phyloP scores from a whole-genome alignment of 306 rosid genomes.

The Ochetophila trinervis region DNA sequence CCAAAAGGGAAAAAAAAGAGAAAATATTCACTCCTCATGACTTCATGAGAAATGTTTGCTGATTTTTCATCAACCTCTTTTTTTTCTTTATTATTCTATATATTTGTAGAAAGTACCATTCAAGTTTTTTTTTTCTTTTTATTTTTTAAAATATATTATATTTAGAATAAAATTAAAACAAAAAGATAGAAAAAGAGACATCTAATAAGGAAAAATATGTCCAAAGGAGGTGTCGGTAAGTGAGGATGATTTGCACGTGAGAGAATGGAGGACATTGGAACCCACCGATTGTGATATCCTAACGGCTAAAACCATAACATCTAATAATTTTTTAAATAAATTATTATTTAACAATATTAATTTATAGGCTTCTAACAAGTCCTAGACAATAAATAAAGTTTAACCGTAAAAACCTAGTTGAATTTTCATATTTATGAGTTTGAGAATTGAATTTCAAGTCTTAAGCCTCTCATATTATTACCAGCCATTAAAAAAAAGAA shows the following conservation, averaged over 20 bases:
- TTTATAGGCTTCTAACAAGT: neutral
- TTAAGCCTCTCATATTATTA: too few relatives aligned
- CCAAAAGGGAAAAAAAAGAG: too few relatives aligned
- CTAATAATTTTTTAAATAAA: neutral
- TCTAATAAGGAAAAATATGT: neutral
- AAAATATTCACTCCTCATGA: too few relatives aligned
- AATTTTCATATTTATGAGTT: too few relatives aligned
- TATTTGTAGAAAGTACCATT: neutral
- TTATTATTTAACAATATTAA: neutral
- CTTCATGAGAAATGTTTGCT: too few relatives aligned
- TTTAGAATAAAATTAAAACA: neutral
- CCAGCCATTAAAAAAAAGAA: too few relatives aligned
- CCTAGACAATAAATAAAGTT: conserved; percentile 3
- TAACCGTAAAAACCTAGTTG: too few relatives aligned
- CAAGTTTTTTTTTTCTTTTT: neutral
- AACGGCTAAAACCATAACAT: conserved; percentile 29
- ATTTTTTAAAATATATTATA: too few relatives aligned
- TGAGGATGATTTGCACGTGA: conserved; percentile 27
- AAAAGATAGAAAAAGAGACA: neutral
- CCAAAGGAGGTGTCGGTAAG: conserved; percentile 44
- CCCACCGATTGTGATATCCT: conserved; percentile 48
- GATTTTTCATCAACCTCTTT: too few relatives aligned
- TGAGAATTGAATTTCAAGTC: too few relatives aligned
- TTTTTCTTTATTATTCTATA: too few relatives aligned
- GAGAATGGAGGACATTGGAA: conserved; percentile 27